phyloP scores from a whole-genome alignment of 2,329 filamentous ascomycete genomes.

The Didymella sp. region DNA sequence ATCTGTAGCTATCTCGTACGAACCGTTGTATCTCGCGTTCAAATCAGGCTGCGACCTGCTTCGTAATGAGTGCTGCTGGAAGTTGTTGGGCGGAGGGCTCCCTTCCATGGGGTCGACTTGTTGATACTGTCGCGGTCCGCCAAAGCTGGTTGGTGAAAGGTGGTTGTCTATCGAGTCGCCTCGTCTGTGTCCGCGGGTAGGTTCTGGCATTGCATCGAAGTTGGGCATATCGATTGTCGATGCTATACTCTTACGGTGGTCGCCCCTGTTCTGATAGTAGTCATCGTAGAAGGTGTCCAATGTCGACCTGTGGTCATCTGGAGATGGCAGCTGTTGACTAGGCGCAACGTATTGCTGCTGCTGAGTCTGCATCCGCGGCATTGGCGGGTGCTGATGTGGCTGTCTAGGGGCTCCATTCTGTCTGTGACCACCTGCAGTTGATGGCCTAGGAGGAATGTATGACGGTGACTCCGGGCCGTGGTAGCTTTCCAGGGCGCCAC shows the following conservation, averaged over 20 bases:
- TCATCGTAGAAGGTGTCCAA: constrained; percentile 61
- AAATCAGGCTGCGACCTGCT: constrained; percentile 73
- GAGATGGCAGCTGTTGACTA: constrained; percentile 30
- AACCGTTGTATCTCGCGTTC: constrained; percentile 45
- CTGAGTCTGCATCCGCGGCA: constrained; percentile 33
- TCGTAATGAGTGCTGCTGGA: constrained; percentile 56
- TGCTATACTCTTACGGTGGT: constrained; percentile 49
- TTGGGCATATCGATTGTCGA: constrained; percentile 68
- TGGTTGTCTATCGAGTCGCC: constrained; percentile 49
- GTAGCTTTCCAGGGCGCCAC: constrained; percentile 45
- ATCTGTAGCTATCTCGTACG: constrained; percentile 76
- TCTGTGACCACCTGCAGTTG: constrained; percentile 43
- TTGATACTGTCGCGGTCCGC: constrained; percentile 9
- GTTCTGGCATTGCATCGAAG: constrained; percentile 63
- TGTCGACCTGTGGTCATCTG: constrained; percentile 49
- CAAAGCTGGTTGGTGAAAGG: constrained; percentile 29
- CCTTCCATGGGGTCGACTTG: constrained; percentile 12
- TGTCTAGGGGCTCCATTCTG: constrained; percentile 31
- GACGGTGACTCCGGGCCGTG: constrained; percentile 47
- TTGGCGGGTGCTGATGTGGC: constrained; percentile 39
- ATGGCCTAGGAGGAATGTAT: constrained; percentile 47
- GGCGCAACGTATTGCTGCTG: constrained; percentile 31
- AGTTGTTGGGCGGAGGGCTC: constrained; percentile 23
- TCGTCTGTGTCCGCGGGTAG: constrained; percentile 39
- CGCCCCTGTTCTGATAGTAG: constrained; percentile 51